Conservation (phyloP, 805 yeast species). For the Wickerhamiella sergipiensis region DNA sequence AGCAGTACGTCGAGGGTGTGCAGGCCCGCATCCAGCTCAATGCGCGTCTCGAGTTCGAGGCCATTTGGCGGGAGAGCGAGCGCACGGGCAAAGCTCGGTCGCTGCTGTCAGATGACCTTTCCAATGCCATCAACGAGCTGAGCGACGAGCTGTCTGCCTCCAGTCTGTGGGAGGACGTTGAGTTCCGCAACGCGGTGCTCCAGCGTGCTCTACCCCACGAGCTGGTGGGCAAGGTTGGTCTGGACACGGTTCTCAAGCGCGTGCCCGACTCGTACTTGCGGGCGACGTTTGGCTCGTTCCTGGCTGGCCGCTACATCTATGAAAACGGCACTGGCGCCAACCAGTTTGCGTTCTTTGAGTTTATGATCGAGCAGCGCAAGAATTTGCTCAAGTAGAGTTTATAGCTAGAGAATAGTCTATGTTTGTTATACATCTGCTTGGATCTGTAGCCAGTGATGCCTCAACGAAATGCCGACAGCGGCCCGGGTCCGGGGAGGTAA, state of each 20-base stretch:
- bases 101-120: slow-evolving; percentile 64
- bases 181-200: slow-evolving; percentile 65
- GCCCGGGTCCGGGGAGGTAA: neutral
- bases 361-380: slow-evolving; percentile 23
- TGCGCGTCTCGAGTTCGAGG: slow-evolving; percentile 75
- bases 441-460: too few species aligned
- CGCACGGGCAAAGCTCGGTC: slow-evolving; percentile 47
- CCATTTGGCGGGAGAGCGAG: slow-evolving; percentile 66
- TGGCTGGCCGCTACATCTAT: slow-evolving; percentile 77
- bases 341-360: slow-evolving; percentile 38
- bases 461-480: neutral
- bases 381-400: neutral
- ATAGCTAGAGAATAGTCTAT: neutral
- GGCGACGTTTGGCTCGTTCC: slow-evolving; percentile 76
- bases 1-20: slow-evolving; percentile 70
- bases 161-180: slow-evolving; percentile 69
- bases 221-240: slow-evolving; percentile 45
- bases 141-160: slow-evolving; percentile 76
- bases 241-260: slow-evolving; percentile 52
- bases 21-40: slow-evolving; percentile 63
- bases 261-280: slow-evolving; percentile 81
- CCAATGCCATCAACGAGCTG: slow-evolving; percentile 69
- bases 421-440: too few species aligned
- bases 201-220: slow-evolving; percentile 64
- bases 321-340: slow-evolving; percentile 67